Evolutionary conservation across 176 grass and related monocot species (phyloP).

Genomic region (Urochloa ruziziensis): DNA sequence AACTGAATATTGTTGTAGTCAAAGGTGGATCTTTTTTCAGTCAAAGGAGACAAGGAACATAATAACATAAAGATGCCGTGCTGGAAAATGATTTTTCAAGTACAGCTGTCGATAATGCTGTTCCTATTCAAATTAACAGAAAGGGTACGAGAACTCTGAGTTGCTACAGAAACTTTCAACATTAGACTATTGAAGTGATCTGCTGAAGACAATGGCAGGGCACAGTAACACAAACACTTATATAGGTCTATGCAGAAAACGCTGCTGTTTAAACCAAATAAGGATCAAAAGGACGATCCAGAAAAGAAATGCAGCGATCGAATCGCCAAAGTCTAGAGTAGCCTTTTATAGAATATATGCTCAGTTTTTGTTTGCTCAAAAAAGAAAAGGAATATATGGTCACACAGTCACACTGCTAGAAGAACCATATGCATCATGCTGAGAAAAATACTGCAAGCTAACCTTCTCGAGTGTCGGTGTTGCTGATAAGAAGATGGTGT

Average conservation of each 20-base stretch:
- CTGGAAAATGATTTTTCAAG: constrained; percentile 3
- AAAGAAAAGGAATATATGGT: neutral
- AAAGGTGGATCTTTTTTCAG: neutral
- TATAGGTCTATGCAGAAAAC: neutral
- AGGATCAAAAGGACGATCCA: neutral
- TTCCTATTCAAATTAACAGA: constrained; percentile 8
- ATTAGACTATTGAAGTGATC: neutral
- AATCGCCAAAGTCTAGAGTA: neutral
- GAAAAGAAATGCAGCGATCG: neutral
- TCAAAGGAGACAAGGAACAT: neutral
- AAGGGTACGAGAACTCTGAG: neutral
- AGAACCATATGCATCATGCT: neutral
- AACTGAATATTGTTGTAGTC: constrained; percentile 16
- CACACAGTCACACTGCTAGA: neutral
- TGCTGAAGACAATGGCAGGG: neutral
- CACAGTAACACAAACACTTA: neutral
- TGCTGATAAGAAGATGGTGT: constrained; percentile 24
- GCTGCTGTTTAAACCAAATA: constrained; percentile 2
- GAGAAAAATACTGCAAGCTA: constrained; percentile 9
- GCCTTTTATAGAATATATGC: neutral
- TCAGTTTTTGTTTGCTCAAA: neutral
- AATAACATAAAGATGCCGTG: neutral
- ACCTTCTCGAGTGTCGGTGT: constrained; percentile 44
- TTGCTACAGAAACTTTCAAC: neutral
- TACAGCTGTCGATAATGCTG: neutral